Conservation (phyloP, 1,284 basidiomycete genomes). For the Ganoderma lucidum region DNA sequence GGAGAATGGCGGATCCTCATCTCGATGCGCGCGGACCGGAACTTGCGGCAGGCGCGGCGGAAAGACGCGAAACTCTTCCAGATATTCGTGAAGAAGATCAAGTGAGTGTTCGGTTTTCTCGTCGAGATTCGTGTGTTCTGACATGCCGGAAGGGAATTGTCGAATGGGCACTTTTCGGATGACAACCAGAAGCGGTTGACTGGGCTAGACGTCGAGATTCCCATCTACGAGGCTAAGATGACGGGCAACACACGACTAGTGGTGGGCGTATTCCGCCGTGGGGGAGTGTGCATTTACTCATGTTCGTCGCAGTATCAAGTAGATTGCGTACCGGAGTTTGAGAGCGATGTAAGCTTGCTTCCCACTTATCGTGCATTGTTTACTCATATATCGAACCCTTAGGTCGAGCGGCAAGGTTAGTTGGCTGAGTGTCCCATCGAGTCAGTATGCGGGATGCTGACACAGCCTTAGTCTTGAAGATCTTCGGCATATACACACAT, state of each 20-base stretch:
- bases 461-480: constrained; percentile 51
- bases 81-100: constrained; percentile 67
- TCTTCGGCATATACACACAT: constrained; percentile 74
- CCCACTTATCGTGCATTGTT: background rate
- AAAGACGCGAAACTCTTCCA: constrained; percentile 51
- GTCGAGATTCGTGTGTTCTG: constrained; percentile 10
- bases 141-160: constrained; percentile 58
- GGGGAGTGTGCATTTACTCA: background rate
- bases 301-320: constrained; percentile 61
- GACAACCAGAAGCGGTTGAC: constrained; percentile 74
- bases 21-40: constrained; percentile 51
- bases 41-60: constrained; percentile 51
- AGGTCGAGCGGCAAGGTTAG: constrained; percentile 64
- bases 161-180: constrained; percentile 69
- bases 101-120: constrained; percentile 42
- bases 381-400: background rate
- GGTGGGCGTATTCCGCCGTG: constrained; percentile 47
- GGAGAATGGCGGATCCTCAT: constrained; percentile 63
- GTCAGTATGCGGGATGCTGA: background rate
- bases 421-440: too few species aligned
- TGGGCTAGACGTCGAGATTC: constrained; percentile 50
- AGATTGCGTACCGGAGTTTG: constrained; percentile 62
- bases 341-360: constrained; percentile 51
- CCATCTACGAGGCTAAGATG: constrained; percentile 76
- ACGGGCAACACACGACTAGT: constrained; percentile 65